Base-by-base conservation (phyloP, 2,329 filamentous ascomycete genomes). In the Colletotrichum salicis region DNA sequence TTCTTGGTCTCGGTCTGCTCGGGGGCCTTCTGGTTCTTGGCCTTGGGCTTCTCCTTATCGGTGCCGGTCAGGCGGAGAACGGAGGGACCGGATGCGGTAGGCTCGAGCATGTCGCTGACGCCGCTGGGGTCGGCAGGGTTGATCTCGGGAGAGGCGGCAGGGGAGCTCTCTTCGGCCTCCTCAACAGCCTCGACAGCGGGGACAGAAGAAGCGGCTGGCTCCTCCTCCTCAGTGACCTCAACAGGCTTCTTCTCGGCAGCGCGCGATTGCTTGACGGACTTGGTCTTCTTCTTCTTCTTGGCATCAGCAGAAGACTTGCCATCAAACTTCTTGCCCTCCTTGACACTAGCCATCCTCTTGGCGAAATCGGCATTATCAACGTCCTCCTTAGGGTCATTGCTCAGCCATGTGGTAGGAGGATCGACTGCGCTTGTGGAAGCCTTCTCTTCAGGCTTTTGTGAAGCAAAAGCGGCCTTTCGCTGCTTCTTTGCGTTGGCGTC, bases 21-120 rank as follows among this genome's bases (percentile, higher is more conserved):
- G 74, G 89, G 86, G 52, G 87, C 84, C 84, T 91, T 90, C 75
- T 86, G 83, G 77, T 88, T 86, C 83, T 91, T 91, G 74, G 87
- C 84, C 82, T 91, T 91, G 73, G 89, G 85, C 83, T 92, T 89
- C 79, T 88, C 83, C 87, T 90, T 80, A 83, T 88, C 78, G 82
- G 89, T 80, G 73, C 91, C 91, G 66, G 93, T 96, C 74, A 98
- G 86, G 73, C 93, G 93, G 73, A 98, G 86, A 59, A 97, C 90
- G 0, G 91, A 91, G 29, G 94, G 93, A 65, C 90, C 92, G 51
- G 90, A 80, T 3, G 89, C 82, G 55, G 89, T 83, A 60, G 92
- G 86, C 82, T 97, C 95, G 19, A 98, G 91, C 96, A 98, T 98
- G 82, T 98, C 96, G 66, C 93, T 93, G 69, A 98, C 90, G 79